Base-by-base conservation (phyloP, 139 green algal species). In the Eudorina sp. region DNA sequence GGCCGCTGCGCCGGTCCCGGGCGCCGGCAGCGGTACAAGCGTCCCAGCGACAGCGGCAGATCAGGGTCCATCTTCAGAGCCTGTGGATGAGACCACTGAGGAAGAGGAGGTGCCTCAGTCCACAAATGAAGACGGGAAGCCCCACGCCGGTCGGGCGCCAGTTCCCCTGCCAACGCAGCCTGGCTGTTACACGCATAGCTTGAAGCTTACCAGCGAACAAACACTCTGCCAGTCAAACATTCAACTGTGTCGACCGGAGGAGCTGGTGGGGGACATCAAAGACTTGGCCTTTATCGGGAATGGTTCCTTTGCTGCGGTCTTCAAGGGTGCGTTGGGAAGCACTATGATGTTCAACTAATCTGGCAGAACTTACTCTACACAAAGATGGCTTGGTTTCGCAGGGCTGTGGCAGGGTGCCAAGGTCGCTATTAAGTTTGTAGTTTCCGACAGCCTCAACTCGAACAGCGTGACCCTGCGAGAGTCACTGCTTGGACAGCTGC, bases 251-350 rank as follows among this genome's bases (percentile, higher is more conserved):
- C 66, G 68, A 19, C 83, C 83, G 5, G 68, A 80, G 25, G 83
- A 88, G 48, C 83, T 88, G 16, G 83, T 88, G 0, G 66, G 68
- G 0, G 68, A 88, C 48, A 88, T 88, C 34, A 88, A 88, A 68
- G 83, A 88, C 48, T 34, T 88, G 48, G 66, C 83, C 21, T 88
- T 88, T 29, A 88, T 88, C 25, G 83, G 83, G 68, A 88, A 88
- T 51, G 83, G 83, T 9, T 88, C 83, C 13, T 88, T 88, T 34
- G 83, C 83, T 8, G 83, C 83, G 4, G 83, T 88, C 2, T 88
- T 88, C 48, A 88, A 88, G 25, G 83, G 83, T 88, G 68, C 31
- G 81, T 46, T 66, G 18, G 11, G 34, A 40, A 79, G 41, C 43
- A 34, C 21, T 36, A 77, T 40, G 21, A 38, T 38, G 19, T 40